phyloP scores from a whole-genome alignment of 345 rosid species.

The Populus davidiana region DNA sequence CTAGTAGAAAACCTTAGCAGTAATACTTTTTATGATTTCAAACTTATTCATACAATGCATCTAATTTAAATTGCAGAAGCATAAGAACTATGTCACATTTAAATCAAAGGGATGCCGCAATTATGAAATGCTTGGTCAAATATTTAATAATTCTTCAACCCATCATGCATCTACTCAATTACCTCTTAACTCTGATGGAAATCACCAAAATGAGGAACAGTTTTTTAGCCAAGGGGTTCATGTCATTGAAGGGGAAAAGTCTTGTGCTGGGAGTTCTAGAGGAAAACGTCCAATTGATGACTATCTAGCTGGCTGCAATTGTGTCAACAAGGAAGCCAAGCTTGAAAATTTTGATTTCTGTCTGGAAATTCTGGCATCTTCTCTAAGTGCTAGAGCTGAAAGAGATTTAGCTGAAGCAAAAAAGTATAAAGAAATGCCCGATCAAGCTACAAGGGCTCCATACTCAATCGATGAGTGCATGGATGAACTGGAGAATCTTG shows the following conservation, averaged over 20 bases:
- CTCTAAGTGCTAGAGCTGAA: neutral
- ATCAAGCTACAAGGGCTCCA: neutral
- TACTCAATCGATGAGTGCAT: neutral
- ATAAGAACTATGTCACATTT: neutral
- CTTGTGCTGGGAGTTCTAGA: neutral
- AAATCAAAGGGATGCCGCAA: neutral
- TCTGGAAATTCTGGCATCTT: neutral
- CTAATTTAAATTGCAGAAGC: neutral
- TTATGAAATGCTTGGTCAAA: neutral
- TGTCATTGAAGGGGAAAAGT: neutral
- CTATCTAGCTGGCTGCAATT: neutral
- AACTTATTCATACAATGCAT: neutral
- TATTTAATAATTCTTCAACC: neutral
- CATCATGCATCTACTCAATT: neutral
- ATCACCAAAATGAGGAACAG: neutral
- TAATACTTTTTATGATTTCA: too few species aligned
- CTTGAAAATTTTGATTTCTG: neutral
- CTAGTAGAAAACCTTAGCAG: too few species aligned
- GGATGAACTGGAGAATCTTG: neutral
- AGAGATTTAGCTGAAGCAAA: neutral
- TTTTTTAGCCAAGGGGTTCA: neutral
- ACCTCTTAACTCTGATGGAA: neutral
- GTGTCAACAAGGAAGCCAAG: neutral
- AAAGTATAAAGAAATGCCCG: neutral
- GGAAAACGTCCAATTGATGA: neutral